Evolutionary conservation across 495 filamentous ascomycete species (phyloP), one percentile per base, ranked within the genome.

Genomic region (Xylaria castorea): DNA sequence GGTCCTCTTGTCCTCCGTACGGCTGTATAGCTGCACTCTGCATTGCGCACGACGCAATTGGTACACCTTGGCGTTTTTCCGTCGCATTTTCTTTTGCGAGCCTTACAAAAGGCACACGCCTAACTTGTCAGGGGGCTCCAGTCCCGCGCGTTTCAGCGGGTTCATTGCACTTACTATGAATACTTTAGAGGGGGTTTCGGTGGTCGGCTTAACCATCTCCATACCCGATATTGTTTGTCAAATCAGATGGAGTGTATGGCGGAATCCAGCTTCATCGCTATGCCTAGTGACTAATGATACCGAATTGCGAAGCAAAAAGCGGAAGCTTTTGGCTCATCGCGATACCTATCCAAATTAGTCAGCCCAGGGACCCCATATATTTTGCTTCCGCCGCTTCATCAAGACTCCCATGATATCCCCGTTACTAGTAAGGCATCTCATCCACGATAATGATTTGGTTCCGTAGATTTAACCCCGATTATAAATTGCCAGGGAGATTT

Each of bases 31-130:
- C 1, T 42, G 48, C 66, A 68, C 40, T 57, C 66, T 20, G 66
- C 66, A 22, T 68, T 57, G n/a, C 57, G 32, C 32, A 14, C 20
- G 25, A 71, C 64, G 42, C 81, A 83, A 48, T 82, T 82, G 1
- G 58, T 65, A 72, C 81, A 83, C 30, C 42, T 66, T 5, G 81
- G 81, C 32, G 61, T 71, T 0, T 25, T 44, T 3, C 81, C 81
- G 22, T 76, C 78, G 71, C 81, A 83, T 67, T 78, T 80, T 44
- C 80, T 78, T 75, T 81, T 83, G 32, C 46, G 66, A 40, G n/a
- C 14, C 66, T 68, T 68, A n/a, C 66, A 68, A 6, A 48, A 48
- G 20, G 20, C 20, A 32, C 66, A 68, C 0, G 66, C 66, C 66
- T 68, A 44, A 55, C 5, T 16, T 22, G 66, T 68, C 7, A 68